Percentiles rank a stretch among this genome's conserved stretches.
These are phyloP conservation scores for Priceomyces fermenticarens DNA, from an alignment of 805 yeast genomes.

Conservation along the genomic window DNA sequence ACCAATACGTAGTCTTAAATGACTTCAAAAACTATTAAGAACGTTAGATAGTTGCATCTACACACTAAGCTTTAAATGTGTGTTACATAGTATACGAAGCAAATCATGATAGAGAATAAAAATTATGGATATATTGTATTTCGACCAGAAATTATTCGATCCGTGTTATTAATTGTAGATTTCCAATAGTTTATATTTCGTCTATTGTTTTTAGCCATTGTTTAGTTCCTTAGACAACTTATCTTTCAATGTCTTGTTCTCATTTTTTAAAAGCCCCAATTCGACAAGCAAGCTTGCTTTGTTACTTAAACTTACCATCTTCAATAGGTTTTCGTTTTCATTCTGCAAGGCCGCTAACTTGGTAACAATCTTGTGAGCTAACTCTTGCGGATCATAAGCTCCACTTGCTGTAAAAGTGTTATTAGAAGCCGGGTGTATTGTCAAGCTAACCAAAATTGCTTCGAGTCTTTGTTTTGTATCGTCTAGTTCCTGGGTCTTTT, in stretches of 20 bases:
- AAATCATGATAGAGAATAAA: slow-evolving; percentile 1
- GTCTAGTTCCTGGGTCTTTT: slow-evolving; percentile 48
- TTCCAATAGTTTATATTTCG: neutral
- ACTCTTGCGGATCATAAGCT: slow-evolving; percentile 68
- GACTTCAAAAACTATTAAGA: too few relatives aligned
- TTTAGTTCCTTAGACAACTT: slow-evolving; percentile 8
- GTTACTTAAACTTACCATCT: slow-evolving; percentile 73
- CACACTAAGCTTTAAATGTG: too few relatives aligned
- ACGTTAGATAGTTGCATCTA: too few relatives aligned
- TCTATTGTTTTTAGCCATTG: neutral
- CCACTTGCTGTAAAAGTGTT: slow-evolving; percentile 44
- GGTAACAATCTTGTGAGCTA: slow-evolving; percentile 68
- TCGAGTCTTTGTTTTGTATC: slow-evolving; percentile 66
- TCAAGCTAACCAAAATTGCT: slow-evolving; percentile 40
- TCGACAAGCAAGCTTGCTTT: slow-evolving; percentile 69
- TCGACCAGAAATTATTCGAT: neutral
- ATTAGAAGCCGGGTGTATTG: slow-evolving; percentile 19
- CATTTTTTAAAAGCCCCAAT: slow-evolving; percentile 52
- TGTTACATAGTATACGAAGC: neutral
- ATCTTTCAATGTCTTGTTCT: slow-evolving; percentile 11
- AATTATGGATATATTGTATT: neutral
- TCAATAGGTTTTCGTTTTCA: slow-evolving; percentile 69
- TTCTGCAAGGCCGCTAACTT: slow-evolving; percentile 57
- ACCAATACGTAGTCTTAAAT: slow-evolving; percentile 8
- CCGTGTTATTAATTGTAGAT: neutral